Percentiles rank a stretch among this genome's conserved stretches.
Evolutionary conservation across 1,284 basidiomycete species (phyloP).

Genomic region (Chondrostereum purpureum): DNA sequence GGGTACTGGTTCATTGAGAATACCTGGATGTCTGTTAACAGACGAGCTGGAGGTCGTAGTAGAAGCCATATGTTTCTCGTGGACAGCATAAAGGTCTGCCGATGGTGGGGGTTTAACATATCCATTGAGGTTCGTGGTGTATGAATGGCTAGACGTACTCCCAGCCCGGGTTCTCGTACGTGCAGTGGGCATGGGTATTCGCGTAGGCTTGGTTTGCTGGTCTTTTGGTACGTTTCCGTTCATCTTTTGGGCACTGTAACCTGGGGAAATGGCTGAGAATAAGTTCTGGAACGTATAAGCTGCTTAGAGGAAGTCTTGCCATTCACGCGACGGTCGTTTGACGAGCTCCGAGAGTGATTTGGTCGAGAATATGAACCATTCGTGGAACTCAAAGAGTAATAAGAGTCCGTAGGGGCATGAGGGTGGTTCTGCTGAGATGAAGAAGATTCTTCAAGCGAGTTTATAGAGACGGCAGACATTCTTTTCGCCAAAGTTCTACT

Average conservation of each 20-base stretch:
- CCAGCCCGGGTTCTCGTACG: constrained; percentile 33
- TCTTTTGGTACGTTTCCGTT: constrained; percentile 13
- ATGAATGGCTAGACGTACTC: constrained; percentile 34
- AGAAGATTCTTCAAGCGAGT: constrained; percentile 37
- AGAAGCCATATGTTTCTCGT: constrained; percentile 17
- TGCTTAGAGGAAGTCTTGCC: constrained; percentile 2
- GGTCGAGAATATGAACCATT: constrained; percentile 5
- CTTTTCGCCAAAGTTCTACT: constrained; percentile 64
- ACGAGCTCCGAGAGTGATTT: constrained; percentile 7
- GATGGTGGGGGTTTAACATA: neutral
- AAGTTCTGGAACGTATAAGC: constrained; percentile 42
- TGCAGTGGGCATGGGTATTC: constrained; percentile 36
- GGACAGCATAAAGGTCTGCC: constrained; percentile 15
- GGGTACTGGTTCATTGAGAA: constrained; percentile 46
- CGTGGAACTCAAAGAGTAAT: neutral
- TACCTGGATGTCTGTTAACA: constrained; percentile 25
- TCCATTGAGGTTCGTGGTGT: constrained; percentile 12
- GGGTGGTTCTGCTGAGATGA: constrained; percentile 8
- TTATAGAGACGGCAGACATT: constrained; percentile 64
- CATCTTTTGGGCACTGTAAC: constrained; percentile 17
- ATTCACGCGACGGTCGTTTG: constrained; percentile 9
- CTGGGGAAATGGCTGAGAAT: constrained; percentile 44
- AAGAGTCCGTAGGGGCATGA: constrained; percentile 2
- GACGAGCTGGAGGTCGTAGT: constrained; percentile 24
- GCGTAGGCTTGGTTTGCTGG: constrained; percentile 31